A percentile compares a stretch with the other conserved stretches of the same genome.
Conservation (phyloP, 2,329 filamentous ascomycete species). For the Monosporascus sp. region DNA sequence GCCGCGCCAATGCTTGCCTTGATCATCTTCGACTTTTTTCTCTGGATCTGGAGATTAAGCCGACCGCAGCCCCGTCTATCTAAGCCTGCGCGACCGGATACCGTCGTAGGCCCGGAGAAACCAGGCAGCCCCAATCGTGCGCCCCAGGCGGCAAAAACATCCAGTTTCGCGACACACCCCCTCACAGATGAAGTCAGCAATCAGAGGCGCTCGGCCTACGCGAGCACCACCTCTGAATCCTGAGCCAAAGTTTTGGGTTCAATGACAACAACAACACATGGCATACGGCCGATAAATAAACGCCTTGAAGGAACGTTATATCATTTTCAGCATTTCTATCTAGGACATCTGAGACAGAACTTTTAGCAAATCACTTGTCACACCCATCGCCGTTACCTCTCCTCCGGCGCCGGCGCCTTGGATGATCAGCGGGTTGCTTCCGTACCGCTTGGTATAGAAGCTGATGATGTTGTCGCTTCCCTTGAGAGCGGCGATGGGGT, state of each 20-base stretch:
- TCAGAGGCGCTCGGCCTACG: constrained; percentile 13
- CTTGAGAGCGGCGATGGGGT: constrained; percentile 90
- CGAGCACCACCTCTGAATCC: constrained; percentile 6
- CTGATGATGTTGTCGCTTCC: constrained; percentile 98
- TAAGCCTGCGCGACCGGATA: constrained; percentile 14
- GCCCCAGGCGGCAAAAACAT: constrained; percentile 1
- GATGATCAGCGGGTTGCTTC: constrained; percentile 83
- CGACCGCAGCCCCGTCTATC: constrained; percentile 13
- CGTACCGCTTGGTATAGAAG: constrained; percentile 96
- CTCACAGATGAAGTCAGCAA: constrained; percentile 1
- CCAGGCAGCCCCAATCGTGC: not conserved
- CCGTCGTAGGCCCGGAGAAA: constrained; percentile 6
- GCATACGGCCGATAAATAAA: constrained; percentile 5
- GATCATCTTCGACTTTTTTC: constrained; percentile 43
- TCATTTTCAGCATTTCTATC: constrained; percentile 8
- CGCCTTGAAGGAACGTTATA: constrained; percentile 6
- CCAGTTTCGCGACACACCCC: constrained; percentile 9
- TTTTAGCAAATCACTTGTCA: constrained; percentile 89
- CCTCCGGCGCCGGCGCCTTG: constrained; percentile 92
- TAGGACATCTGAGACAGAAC: constrained; percentile 67
- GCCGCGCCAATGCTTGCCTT: constrained; percentile 41
- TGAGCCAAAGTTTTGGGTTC: not conserved
- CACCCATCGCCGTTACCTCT: constrained; percentile 96
- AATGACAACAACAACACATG: not conserved
- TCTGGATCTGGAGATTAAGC: constrained; percentile 47